Evolutionary conservation across 805 yeast species (phyloP), one percentile per base, ranked within the genome.

Genomic region (Nakazawaea ernobii): DNA sequence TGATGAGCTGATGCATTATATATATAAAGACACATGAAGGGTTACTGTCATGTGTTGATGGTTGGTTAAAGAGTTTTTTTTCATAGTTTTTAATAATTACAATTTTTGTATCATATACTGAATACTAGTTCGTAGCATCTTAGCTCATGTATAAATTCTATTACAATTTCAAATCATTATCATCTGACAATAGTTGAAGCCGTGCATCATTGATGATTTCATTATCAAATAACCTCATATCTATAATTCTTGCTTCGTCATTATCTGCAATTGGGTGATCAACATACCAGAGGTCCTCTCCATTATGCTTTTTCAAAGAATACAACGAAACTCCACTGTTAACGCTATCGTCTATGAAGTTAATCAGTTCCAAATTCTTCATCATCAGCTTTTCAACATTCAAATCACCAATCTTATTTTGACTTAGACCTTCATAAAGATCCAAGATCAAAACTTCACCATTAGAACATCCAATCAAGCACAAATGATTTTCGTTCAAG

Each of bases 381-480:
- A 30, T 3, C 2, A 4, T 30, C 33, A 30, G n/a, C 6, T 30
- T 30, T 10, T 20, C 5, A 20, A 20, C 24, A 20, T 20, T 20
- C 5, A 20, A 20, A 3, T 20, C 24, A 20, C 24, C 24, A 20
- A 20, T 20, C 24, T 20, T 20, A 5, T 20, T 5, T 3, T 20
- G 24, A 20, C 5, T 20, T 20, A 20, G 5, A 20, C 8, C 27
- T 14, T 6, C 20, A 20, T 15, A 6, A 10, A 39, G 29, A 10
- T 29, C 42, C 26, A 39, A 29, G 13, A 39, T 1, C 7, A 39
- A 39, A 5, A 39, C 33, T 30, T 39, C 42, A 8, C 42, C 42
- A 29, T 39, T 39, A 8, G 29, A 8, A 15, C 42, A 39, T 29
- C 42, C 42, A 28, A 39, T 10, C n/a, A 39, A 29, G n/a, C 42